Evolutionary conservation across 371 early-diverging fungal species (phyloP).

Genomic region (Mucor irregularis): DNA sequence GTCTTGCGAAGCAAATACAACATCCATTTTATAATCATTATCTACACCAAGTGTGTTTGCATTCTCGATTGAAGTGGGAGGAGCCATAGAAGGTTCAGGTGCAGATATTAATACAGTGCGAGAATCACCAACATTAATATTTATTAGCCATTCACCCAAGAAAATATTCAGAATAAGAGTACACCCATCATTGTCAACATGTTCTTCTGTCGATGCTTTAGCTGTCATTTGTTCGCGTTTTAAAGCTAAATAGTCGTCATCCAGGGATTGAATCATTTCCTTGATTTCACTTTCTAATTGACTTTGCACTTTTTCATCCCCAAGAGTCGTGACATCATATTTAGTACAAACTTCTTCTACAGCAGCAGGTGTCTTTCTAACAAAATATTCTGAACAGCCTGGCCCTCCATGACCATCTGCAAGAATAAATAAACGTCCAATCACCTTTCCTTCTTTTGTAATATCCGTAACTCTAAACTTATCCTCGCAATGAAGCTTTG

Average conservation of each 20-base stretch:
- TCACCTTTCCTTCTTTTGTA: constrained; percentile 12
- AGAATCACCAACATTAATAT: constrained; percentile 84
- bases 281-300: constrained; percentile 51
- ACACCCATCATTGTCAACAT: constrained; percentile 78
- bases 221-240: constrained; percentile 42
- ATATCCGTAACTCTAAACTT: constrained; percentile 62
- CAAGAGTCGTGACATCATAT: constrained; percentile 43
- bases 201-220: constrained; percentile 7
- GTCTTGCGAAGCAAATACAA: constrained; percentile 65
- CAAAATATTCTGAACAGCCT: constrained; percentile 65
- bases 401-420: constrained; percentile 71
- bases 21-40: constrained; percentile 55
- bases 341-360: constrained; percentile 51
- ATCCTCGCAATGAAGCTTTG: constrained; percentile 64
- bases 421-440: constrained; percentile 59
- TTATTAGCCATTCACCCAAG: constrained; percentile 72
- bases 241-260: constrained; percentile 56
- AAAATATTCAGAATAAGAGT: constrained; percentile 77
- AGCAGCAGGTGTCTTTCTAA: constrained; percentile 51
- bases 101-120: constrained; percentile 65
- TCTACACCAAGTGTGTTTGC: constrained; percentile 22
- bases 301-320: constrained; percentile 37
- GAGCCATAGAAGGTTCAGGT: constrained; percentile 34
- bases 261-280: constrained; percentile 49
- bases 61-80: constrained; percentile 15